Base-by-base conservation (phyloP, 2,329 filamentous ascomycete genomes). In the Teratosphaeria epicoccoides region DNA sequence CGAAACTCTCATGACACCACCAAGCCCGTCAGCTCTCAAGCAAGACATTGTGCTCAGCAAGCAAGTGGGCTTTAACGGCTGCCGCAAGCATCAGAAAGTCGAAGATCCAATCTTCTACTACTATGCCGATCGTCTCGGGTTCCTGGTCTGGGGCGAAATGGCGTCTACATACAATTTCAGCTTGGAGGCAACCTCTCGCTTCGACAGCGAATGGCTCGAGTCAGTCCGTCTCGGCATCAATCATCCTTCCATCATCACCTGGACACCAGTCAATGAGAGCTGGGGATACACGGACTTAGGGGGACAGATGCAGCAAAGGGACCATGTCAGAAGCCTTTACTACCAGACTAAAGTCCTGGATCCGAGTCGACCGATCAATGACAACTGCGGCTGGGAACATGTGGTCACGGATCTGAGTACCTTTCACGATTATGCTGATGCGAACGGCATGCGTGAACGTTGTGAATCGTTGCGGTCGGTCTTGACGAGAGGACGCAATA, bases 351-450 rank as follows among this genome's bases (percentile, higher is more conserved):
- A 84, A 60, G 73, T 74, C 0, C 71, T 85, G 1, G 83, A 86
- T 56, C 73, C 78, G 1, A 83, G 78, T 0, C 70, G 83, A 5
- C 81, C 81, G 14, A 74, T 86, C 61, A 86, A 85, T 60, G 82
- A 85, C 64, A 85, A 86, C 65, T 85, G 82, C 57, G 83, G 83
- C 28, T 85, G 83, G 83, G 81, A 85, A 61, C 82, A 85, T 56
- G 81, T 85, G 5, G 59, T 72, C 10, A 82, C 79, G 0, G 82
- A 85, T 57, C 68, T 85, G 2, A 80, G 78, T 23, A 84, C 82
- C 0, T 86, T 83, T 70, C 83, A 85, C 63, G 82, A 85, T 64
- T 86, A 85, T 62, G 71, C 73, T 17, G 82, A 85, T 59, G 78
- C 72, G 0, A 70, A 76, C 0, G 76, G 73, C 22, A 72, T 86